Base-by-base conservation (phyloP, 129 eudicot species). In the Saussurea involucrata region DNA sequence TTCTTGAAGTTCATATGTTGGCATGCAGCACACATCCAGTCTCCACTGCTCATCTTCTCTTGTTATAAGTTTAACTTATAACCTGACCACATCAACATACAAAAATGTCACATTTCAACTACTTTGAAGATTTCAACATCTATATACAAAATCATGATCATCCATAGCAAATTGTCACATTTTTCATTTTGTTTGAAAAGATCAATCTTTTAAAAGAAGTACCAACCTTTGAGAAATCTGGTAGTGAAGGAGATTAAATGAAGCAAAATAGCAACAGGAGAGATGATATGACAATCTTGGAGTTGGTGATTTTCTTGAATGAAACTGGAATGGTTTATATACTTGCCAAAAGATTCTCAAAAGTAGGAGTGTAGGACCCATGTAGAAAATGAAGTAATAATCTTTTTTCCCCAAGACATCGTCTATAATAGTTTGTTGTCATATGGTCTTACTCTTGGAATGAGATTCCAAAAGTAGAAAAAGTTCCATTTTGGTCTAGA, bases 11-110 rank as follows among this genome's bases (percentile, higher is more conserved):
- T 92, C 73, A 81, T 3, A 78, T 92, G 96, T 44, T 92, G 87
- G 78, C 98, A 92, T 73, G 93, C 88, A 9, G 85, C 86, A 70
- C 98, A 92, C 96, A 92, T 90, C 98, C 98, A 92, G 46, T 92
- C 98, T 86, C 98, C 97, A 24, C 91, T 85, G 57, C 85, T 90
- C 96, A 89, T 92, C 78, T 78, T 85, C 74, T 76, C 65, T 72
- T 20, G 74, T 60, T 83, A 27, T 9, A 77, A 65, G 74, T 73
- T 57, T 53, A 37, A 37, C 8, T 42, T 82, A 66, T 61, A 78
- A 68, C 79, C 85, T 82, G 78, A 78, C 76, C 27, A 27, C 11
- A 60, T 18, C 74, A 13, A 63, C 24, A 29, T 33, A 33, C 6
- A 0, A 69, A 49, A 9, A 21, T 46, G 20, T 69, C 32, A 25